Base-by-base conservation (phyloP, 306 rosid genomes). In the Crataegus laevigata region DNA sequence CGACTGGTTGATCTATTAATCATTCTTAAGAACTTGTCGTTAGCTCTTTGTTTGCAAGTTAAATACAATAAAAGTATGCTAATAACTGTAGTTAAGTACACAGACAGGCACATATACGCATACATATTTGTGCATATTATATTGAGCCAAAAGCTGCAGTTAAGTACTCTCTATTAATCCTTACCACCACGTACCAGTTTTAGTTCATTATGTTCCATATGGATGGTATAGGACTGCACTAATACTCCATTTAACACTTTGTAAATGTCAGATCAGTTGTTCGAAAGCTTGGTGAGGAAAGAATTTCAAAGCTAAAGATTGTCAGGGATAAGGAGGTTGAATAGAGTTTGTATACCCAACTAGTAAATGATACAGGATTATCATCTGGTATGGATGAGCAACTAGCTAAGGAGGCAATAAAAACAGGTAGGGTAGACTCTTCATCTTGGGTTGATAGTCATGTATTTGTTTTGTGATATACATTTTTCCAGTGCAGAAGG, bases 261-360 rank as follows among this genome's bases (percentile, higher is more conserved):
- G 59, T 76, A 78, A 51, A 29, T 81, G 67, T 71, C 81, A 93
- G 98, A 83, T 72, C 86, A 34, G 68, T 91, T 45, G 74, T 73
- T 47, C 91, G 88, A 83, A 91, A 89, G 92, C 97, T 93, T 77
- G 97, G 94, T 50, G 43, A 63, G 57, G 92, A 86, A 79, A 89
- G 88, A 88, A 83, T 84, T 69, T 82, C 71, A n/a, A 91, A 88
- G 81, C 86, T 89, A 71, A 93, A 69, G 72, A 72, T 85, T 34
- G 81, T n/a, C n/a, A n/a, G 97, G 68, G 82, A 79, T 82, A 82
- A 87, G 82, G 97, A 94, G 88, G 91, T 85, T 34, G 89, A 83
- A 72, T 83, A 88, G 83, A 94, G 98, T 85, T 74, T 84, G 72
- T 88, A 94, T 73, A 83, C 93, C 75, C 89, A 82, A 82, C 70